These are phyloP conservation scores for Pseudofabraea citricarpa DNA, from an alignment of 2,329 filamentous ascomycete species.

Conservation along the genomic window DNA sequence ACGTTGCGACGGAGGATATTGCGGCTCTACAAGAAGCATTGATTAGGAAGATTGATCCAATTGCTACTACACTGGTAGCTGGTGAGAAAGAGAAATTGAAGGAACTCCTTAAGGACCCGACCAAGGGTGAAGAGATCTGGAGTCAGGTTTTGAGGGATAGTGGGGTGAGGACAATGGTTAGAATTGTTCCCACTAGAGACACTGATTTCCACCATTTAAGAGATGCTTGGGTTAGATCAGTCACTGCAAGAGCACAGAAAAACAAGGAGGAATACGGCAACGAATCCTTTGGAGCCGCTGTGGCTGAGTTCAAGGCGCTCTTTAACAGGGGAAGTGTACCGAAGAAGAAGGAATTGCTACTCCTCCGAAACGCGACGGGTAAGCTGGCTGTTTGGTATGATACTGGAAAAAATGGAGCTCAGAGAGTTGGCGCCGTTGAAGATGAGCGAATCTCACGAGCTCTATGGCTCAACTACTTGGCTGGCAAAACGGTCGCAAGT, in stretches of 20 bases:
- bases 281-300: slow-evolving; percentile 68
- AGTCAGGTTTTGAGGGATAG: slow-evolving; percentile 60
- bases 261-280: slow-evolving; percentile 54
- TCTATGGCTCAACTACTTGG: slow-evolving; percentile 87
- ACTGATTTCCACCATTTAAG: slow-evolving; percentile 92
- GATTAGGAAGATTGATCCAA: slow-evolving; percentile 68
- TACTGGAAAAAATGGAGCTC: slow-evolving; percentile 39
- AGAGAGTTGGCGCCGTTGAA: slow-evolving; percentile 63
- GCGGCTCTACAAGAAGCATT: slow-evolving; percentile 73
- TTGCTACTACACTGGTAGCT: slow-evolving; percentile 78
- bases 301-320: slow-evolving; percentile 74
- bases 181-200: slow-evolving; percentile 85
- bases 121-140: slow-evolving; percentile 70
- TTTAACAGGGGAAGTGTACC: slow-evolving; percentile 78
- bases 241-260: slow-evolving; percentile 67
- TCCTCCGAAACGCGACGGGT: slow-evolving; percentile 64
- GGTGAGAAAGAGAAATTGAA: slow-evolving; percentile 74
- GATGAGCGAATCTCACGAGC: slow-evolving; percentile 79
- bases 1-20: slow-evolving; percentile 81
- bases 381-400: slow-evolving; percentile 64
- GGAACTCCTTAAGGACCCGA: slow-evolving; percentile 62
- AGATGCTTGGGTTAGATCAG: slow-evolving; percentile 84
- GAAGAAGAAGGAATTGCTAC: slow-evolving; percentile 72
- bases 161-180: slow-evolving; percentile 70
- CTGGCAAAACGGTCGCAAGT: slow-evolving; percentile 80